phyloP scores from a whole-genome alignment of 2,329 filamentous ascomycete genomes.

The Scopulariopsis brevicaulis region DNA sequence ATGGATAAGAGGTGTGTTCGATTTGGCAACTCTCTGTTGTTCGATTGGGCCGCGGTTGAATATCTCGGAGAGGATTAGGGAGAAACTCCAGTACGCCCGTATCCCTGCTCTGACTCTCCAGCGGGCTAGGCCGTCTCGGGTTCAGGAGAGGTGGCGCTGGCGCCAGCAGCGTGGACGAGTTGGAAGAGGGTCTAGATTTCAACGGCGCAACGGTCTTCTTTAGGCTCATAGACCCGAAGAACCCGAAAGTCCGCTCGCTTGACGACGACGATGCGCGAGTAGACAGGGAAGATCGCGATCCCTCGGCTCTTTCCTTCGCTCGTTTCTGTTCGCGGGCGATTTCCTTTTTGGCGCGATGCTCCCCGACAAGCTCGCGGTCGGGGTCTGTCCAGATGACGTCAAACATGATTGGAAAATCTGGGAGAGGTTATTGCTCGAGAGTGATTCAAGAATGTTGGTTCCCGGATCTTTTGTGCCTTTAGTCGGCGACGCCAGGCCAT shows the following conservation, averaged over 20 bases:
- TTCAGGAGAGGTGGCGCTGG: neutral
- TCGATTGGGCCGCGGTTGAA: neutral
- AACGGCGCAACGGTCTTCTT: constrained; percentile 17
- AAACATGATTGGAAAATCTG: constrained; percentile 31
- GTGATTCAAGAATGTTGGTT: neutral
- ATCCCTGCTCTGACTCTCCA: neutral
- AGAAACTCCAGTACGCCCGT: neutral
- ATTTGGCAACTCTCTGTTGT: neutral
- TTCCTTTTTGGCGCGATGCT: constrained; percentile 38
- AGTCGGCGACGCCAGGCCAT: neutral
- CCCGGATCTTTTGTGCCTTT: neutral
- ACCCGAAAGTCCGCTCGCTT: constrained; percentile 25
- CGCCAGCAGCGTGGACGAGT: constrained; percentile 5
- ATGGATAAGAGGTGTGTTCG: neutral
- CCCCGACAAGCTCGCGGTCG: constrained; percentile 38
- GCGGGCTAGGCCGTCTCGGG: neutral
- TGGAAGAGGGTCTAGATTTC: constrained; percentile 8
- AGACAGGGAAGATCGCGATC: constrained; percentile 23
- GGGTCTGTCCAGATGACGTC: constrained; percentile 49
- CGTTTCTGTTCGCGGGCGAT: constrained; percentile 19
- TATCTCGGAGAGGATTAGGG: neutral
- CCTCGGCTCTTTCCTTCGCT: constrained; percentile 15
- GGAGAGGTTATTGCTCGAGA: neutral
- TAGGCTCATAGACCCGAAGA: constrained; percentile 29
- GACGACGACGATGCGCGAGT: constrained; percentile 31